Evolutionary conservation across 1,284 basidiomycete genomes (phyloP).

Genomic region (Trichosporon sp.): DNA sequence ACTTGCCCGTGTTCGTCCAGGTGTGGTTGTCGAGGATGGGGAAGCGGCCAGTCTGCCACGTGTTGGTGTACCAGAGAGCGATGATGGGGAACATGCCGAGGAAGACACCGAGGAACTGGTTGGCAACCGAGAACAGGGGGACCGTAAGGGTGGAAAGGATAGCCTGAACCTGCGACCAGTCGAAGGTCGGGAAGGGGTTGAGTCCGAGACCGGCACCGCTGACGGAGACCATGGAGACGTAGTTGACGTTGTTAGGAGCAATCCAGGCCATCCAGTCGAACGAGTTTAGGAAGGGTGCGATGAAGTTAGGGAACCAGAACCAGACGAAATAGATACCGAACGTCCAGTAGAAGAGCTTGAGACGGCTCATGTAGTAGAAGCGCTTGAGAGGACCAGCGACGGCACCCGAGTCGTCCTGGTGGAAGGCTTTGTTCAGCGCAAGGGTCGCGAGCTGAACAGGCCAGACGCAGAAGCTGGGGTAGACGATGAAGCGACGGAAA

Average conservation of each 20-base stretch:
- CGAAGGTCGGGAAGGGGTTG: constrained; percentile 39
- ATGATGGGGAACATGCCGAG: constrained; percentile 25
- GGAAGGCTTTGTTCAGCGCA: constrained; percentile 43
- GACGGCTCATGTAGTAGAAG: constrained; percentile 3
- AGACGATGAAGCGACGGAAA: constrained; percentile 14
- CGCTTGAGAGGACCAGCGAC: constrained; percentile 26
- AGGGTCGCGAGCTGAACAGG: constrained; percentile 9
- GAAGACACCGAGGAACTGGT: constrained; percentile 30
- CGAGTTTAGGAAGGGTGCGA: constrained; percentile 52
- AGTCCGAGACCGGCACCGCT: constrained; percentile 33
- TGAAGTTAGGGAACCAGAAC: constrained; percentile 50
- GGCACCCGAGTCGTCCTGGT: constrained; percentile 39
- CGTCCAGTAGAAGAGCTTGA: constrained; percentile 41
- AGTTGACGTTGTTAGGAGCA: constrained; percentile 44
- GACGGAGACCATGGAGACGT: constrained; percentile 25
- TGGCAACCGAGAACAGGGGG: constrained; percentile 36
- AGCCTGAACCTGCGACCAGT: constrained; percentile 26
- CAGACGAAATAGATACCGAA: constrained; percentile 39
- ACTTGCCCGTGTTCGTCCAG: constrained; percentile 29
- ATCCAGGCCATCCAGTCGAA: constrained; percentile 64
- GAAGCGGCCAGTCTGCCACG: constrained; percentile 35
- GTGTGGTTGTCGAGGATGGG: constrained; percentile 35
- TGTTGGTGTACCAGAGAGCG: constrained; percentile 31
- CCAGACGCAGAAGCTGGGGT: constrained; percentile 16
- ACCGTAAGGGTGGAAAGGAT: constrained; percentile 22